Percentiles rank a stretch among this genome's conserved stretches.
These are phyloP conservation scores for Penicillium samsonianum DNA, from an alignment of 495 filamentous ascomycete genomes.

Conservation along the genomic window DNA sequence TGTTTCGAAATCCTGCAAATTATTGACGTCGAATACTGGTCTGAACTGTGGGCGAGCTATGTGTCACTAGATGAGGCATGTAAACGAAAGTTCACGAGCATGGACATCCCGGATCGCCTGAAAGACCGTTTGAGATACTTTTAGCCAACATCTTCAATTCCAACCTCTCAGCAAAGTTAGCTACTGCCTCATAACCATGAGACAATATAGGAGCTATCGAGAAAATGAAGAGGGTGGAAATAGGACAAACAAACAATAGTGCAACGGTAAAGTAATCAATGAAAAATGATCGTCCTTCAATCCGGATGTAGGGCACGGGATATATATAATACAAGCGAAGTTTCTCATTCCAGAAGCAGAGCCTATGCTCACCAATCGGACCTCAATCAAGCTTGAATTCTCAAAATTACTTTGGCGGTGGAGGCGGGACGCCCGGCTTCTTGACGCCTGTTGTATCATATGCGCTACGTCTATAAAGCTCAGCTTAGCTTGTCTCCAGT, in stretches of 20 bases:
- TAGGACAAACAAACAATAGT: not conserved
- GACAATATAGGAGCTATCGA: too few species aligned
- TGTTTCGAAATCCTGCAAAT: too few species aligned
- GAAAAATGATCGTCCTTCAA: not conserved
- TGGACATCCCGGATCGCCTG: too few species aligned
- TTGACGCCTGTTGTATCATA: not conserved
- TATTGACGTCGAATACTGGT: too few species aligned
- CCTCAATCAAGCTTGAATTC: not conserved
- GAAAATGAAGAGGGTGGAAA: too few species aligned
- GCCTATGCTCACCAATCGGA: not conserved
- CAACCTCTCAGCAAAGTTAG: too few species aligned
- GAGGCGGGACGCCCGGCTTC: not conserved
- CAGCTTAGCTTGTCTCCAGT: not conserved
- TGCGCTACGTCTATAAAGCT: not conserved
- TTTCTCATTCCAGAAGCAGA: not conserved
- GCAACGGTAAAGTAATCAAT: not conserved
- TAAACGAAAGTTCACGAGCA: too few species aligned
- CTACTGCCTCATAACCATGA: too few species aligned
- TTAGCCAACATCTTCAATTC: too few species aligned
- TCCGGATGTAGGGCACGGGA: not conserved
- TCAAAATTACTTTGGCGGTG: not conserved
- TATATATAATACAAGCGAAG: not conserved
- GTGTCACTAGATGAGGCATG: too few species aligned
- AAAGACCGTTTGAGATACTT: too few species aligned
- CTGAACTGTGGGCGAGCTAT: too few species aligned